Evolutionary conservation across 352 stramenopile genomes (phyloP), one percentile per base, ranked within the genome.

Genomic region (Globisporangium middletonii): DNA sequence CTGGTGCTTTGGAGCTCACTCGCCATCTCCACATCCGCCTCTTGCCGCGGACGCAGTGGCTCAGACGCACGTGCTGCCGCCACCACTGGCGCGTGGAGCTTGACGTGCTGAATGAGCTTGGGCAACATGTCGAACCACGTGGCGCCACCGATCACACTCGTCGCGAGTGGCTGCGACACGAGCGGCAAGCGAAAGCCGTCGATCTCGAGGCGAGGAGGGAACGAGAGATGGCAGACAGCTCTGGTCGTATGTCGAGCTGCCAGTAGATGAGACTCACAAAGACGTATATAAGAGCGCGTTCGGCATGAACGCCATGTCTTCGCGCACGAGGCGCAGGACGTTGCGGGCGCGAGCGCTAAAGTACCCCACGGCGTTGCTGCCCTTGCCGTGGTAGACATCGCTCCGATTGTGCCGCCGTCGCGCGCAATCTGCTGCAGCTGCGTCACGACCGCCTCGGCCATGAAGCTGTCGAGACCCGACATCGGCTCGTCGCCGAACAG

Each of bases 401-500:
- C 76, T 28, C 97, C 71, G 13, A 97, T 73, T 0, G 86, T 97
- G 50, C 90, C 85, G 0, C 88, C 85, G 27, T 79, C 63, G 46
- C 84, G 79, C 2, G 87, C 83, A 8, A 97, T 66, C 38, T 88
- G 70, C 46, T 72, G 71, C 41, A 88, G 63, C 33, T 85, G 73
- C 13, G 57, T 42, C 44, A 80, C 65, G 6, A 88, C 80, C 0
- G 64, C 64, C 54, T 86, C 75, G 26, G 74, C 67, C 72, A 84
- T 85, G 60, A 70, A 84, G 53, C 67, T 79, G 53, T 83, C 72
- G 5, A 89, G 63, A 0, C 70, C 87, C 8, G 73, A 83, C 3
- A 79, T 90, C 11, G 83, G 83, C 60, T 97, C 88, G 58, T 97
- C 89, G 41, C 93, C 72, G 50, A 95, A 93, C 18, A 97, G 61